Conservation (phyloP, 2,329 filamentous ascomycete genomes). For the Juglanconis juglandina region DNA sequence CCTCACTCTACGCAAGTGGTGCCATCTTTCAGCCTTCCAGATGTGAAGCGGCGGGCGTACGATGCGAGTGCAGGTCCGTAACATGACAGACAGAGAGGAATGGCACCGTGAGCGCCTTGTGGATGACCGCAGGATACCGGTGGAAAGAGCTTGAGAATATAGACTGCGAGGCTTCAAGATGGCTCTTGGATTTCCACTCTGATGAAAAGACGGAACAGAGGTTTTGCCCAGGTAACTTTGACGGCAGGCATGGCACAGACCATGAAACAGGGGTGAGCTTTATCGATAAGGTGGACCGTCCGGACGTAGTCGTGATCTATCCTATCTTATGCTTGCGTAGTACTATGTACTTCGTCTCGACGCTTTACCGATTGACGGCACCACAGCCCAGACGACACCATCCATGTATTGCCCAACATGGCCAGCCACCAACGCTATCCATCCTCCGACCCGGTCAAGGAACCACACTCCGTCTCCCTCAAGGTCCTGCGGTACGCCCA, state of each 20-base stretch:
- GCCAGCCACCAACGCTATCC: constrained; percentile 54
- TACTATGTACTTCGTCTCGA: no score
- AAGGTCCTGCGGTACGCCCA: constrained; percentile 65
- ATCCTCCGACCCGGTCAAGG: constrained; percentile 60
- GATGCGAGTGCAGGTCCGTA: not conserved
- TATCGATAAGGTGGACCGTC: not conserved
- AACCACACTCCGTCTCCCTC: constrained; percentile 74
- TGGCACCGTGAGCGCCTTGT: no score
- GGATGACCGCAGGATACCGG: no score
- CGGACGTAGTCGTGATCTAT: no score
- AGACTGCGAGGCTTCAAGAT: no score
- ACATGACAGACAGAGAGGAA: not conserved
- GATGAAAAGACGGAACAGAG: no score
- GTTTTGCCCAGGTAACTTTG: no score
- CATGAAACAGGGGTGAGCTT: not conserved
- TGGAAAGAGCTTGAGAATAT: no score
- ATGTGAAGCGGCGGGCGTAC: not conserved
- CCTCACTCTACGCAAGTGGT: not conserved
- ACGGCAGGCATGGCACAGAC: not conserved
- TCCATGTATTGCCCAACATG: constrained; percentile 34
- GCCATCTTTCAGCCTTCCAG: not conserved
- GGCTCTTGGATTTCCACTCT: no score
- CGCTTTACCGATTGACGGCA: no score
- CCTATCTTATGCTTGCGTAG: no score
- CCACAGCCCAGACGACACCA: not conserved